phyloP scores from a whole-genome alignment of 345 rosid species.

The Populus davidiana region DNA sequence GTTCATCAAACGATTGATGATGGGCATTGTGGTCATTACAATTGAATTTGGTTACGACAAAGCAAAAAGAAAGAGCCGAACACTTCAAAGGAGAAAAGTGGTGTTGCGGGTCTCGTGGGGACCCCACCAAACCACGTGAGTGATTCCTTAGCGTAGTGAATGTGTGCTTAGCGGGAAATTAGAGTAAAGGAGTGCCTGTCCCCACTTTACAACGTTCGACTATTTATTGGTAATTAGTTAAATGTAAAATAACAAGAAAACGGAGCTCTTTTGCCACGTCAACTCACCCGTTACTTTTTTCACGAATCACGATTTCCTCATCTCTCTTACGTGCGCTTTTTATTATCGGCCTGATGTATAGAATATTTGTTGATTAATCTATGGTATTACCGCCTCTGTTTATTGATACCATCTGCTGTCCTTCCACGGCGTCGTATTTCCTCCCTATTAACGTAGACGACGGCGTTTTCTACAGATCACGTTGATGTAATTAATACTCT shows the following conservation, averaged over 20 bases:
- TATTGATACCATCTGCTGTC: too few relatives aligned
- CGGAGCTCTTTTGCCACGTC: conserved; percentile 35
- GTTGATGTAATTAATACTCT: neutral
- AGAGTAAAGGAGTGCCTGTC: conserved; percentile 18
- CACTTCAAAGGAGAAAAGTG: neutral
- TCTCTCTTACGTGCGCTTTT: conserved; percentile 28
- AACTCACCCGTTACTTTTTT: conserved; percentile 26
- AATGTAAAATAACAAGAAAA: neutral
- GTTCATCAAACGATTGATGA: neutral
- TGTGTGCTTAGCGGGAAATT: conserved; percentile 19
- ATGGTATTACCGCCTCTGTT: too few relatives aligned
- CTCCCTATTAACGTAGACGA: too few relatives aligned
- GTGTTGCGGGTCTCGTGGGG: conserved; percentile 10
- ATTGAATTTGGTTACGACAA: neutral
- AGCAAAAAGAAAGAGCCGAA: neutral
- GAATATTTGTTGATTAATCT: neutral
- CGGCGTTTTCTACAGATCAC: too few relatives aligned
- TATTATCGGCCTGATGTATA: neutral
- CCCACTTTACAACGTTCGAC: conserved; percentile 57
- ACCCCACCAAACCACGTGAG: conserved; percentile 23
- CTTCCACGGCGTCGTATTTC: too few relatives aligned
- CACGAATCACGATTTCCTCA: neutral
- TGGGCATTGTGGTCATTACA: neutral
- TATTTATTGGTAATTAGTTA: neutral
- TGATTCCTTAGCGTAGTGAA: neutral